These are phyloP conservation scores for Gymnopus androsaceus DNA, from an alignment of 1,284 basidiomycete genomes.

Conservation along the genomic window DNA sequence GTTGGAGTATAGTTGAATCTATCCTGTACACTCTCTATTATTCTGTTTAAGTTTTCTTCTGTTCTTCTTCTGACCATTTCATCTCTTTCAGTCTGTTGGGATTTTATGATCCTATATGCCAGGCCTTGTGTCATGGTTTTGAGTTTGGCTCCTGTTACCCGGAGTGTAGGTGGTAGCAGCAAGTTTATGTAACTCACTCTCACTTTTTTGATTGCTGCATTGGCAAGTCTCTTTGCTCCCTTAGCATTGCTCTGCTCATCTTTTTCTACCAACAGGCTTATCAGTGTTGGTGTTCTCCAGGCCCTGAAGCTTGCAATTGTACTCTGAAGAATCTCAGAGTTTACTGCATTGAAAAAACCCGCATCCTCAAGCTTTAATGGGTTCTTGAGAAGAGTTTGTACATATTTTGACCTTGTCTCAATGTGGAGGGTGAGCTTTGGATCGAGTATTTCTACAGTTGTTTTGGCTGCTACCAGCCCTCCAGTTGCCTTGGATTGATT, in stretches of 20 bases:
- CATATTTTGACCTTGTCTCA: constrained; percentile 15
- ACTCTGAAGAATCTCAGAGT: constrained; percentile 4
- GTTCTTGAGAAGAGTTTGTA: constrained; percentile 10
- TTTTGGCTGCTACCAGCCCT: not conserved
- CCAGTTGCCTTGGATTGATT: not conserved
- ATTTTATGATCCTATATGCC: constrained; percentile 15
- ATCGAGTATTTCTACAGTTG: not conserved
- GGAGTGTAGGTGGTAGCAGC: not conserved
- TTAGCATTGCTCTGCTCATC: constrained; percentile 21
- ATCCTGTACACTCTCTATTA: not conserved
- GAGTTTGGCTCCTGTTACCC: constrained; percentile 18
- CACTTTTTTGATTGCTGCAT: not conserved
- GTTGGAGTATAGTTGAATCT: constrained; percentile 8
- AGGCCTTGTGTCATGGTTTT: constrained; percentile 13
- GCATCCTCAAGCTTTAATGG: constrained; percentile 18
- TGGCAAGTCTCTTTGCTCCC: constrained; percentile 17
- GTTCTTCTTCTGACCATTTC: not conserved
- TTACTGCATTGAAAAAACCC: constrained; percentile 17
- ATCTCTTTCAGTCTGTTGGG: not conserved
- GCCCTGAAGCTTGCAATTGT: constrained; percentile 2
- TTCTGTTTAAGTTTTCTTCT: not conserved
- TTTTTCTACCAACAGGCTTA: too few species aligned
- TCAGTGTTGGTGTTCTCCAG: too few species aligned
- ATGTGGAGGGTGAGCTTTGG: not conserved
- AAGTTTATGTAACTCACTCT: not conserved